Conservation (phyloP, 106 monocot genomes). For the Hemerocallis citrina region DNA sequence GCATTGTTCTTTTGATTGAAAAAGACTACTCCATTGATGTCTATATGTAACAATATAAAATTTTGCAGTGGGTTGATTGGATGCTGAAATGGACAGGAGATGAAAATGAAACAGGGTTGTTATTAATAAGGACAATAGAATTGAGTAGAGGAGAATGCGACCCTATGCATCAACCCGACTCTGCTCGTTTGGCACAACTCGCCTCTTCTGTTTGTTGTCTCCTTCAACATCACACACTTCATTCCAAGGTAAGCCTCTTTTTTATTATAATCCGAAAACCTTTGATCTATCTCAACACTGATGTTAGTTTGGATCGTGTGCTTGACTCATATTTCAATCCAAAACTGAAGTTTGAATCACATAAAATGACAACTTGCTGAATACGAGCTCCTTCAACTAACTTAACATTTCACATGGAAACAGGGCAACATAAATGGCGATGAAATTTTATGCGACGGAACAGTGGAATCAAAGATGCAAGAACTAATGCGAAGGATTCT, state of each 20-base stretch:
- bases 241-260: conserved; percentile 11
- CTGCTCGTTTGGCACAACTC: conserved; percentile 9
- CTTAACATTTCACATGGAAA: too few relatives aligned
- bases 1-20: background rate
- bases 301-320: too few relatives aligned
- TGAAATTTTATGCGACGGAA: background rate
- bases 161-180: conserved; percentile 5
- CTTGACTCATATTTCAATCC: too few relatives aligned
- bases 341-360: background rate
- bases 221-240: conserved; percentile 10
- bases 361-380: background rate
- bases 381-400: background rate
- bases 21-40: background rate
- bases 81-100: background rate
- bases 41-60: background rate
- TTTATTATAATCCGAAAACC: too few relatives aligned
- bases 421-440: conserved; percentile 7
- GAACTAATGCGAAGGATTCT: conserved; percentile 30
- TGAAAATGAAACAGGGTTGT: conserved; percentile 3
- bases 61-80: conserved; percentile 46
- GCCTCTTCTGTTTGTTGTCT: conserved; percentile 19
- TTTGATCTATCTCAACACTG: too few relatives aligned
- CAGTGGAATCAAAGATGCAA: conserved; percentile 37
- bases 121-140: conserved; percentile 30
- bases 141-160: conserved; percentile 19